These are phyloP conservation scores for Mangifera indica DNA, from an alignment of 345 rosid genomes.

Conservation along the genomic window DNA sequence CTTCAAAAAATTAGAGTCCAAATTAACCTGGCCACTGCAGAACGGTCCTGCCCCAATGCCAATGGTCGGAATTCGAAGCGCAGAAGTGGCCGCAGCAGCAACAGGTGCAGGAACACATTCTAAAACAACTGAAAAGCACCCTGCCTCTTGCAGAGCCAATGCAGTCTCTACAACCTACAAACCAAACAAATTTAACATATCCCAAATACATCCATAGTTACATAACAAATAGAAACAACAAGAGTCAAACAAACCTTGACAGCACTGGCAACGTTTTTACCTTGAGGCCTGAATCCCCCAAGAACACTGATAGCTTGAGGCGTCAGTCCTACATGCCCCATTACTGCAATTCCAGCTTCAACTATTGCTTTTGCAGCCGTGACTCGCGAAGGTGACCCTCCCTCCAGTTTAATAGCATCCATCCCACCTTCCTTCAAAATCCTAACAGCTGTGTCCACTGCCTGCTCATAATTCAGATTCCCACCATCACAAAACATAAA, in stretches of 20 bases:
- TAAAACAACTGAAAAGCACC: slow-evolving; percentile 87
- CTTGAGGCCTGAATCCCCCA: slow-evolving; percentile 97
- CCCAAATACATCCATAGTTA: background rate
- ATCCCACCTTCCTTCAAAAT: slow-evolving; percentile 86
- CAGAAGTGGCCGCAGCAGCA: slow-evolving; percentile 89
- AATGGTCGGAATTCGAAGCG: slow-evolving; percentile 83
- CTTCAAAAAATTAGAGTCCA: background rate
- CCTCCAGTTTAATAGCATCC: slow-evolving; percentile 95
- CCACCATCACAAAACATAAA: slow-evolving; percentile 28
- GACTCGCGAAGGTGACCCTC: slow-evolving; percentile 78
- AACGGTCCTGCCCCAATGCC: slow-evolving; percentile 97
- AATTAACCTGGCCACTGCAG: slow-evolving; percentile 86
- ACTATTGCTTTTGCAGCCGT: slow-evolving; percentile 81
- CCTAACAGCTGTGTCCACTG: slow-evolving; percentile 81
- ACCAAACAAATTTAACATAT: slow-evolving; percentile 10
- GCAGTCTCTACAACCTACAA: slow-evolving; percentile 93
- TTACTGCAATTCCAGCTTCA: slow-evolving; percentile 92
- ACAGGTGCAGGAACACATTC: slow-evolving; percentile 92
- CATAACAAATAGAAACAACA: background rate
- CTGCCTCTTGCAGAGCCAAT: slow-evolving; percentile 83
- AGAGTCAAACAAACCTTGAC: slow-evolving; percentile 51
- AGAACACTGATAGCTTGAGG: slow-evolving; percentile 97
- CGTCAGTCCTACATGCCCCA: slow-evolving; percentile 94
- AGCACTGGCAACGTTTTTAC: slow-evolving; percentile 71
- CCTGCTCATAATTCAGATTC: slow-evolving; percentile 52